phyloP scores from a whole-genome alignment of 2,329 filamentous ascomycete species.

The Calonectria ilicicola region DNA sequence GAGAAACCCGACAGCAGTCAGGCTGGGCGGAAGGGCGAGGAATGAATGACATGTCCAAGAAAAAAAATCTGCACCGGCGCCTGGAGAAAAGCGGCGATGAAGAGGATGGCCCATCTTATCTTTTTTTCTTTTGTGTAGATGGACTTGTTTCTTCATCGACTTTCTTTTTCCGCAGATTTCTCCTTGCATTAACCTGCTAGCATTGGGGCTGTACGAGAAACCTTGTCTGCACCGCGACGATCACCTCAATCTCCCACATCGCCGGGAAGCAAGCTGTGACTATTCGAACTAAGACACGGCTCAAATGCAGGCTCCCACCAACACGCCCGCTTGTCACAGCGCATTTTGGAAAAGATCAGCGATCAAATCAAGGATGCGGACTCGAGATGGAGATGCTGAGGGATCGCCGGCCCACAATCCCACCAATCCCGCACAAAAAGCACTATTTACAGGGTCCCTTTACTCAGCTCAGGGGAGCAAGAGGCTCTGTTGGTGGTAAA shows the following conservation, averaged over 20 bases:
- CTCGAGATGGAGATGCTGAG: background rate
- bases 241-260: background rate
- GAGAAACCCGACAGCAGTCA: constrained; percentile 7
- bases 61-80: background rate
- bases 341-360: background rate
- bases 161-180: background rate
- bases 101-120: background rate
- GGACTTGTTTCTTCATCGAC: background rate
- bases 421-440: background rate
- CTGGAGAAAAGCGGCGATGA: background rate
- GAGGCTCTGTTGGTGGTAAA: background rate
- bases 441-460: background rate
- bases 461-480: background rate
- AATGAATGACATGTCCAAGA: constrained; percentile 5
- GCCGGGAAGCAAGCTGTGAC: background rate
- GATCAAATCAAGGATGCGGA: background rate
- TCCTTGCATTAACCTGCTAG: background rate
- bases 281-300: background rate
- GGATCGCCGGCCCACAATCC: background rate
- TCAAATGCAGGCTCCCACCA: background rate
- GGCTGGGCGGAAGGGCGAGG: background rate
- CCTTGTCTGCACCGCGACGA: background rate
- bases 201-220: background rate
- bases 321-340: background rate
- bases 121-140: background rate